Base-by-base conservation (phyloP, 2,329 filamentous ascomycete species). In the Coleophoma crateriformis region DNA sequence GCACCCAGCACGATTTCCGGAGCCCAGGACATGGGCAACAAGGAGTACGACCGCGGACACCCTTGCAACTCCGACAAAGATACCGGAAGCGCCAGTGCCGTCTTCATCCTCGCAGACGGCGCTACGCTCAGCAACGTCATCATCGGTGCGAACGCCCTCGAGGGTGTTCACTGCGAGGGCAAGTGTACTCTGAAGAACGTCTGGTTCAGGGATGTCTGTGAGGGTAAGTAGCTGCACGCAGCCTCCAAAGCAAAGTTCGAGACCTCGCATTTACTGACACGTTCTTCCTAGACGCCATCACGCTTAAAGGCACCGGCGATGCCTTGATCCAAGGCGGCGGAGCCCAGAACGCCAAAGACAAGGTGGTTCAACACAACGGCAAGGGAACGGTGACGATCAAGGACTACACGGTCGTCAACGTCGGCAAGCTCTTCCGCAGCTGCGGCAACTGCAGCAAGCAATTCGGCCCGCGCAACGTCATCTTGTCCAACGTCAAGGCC, bases 81-180 rank as follows among this genome's bases (percentile, higher is more conserved):
- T 32, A 58, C 54, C 17, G 56, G 56, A 52, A 50, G 43, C 20
- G 27, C 15, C 4, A 50, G 72, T 46, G 72, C 76, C 42, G 75
- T 79, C 61, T 79, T 79, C 69, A 67, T 75, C 53, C 66, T 80
- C 47, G 67, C 72, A 60, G 65, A 71, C 46, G 76, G 76, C 32
- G 77, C 70, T 32, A 75, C 69, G 22, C 64, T 79, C 27, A 71
- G 69, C 54, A 78, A 78, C 57, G 75, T 74, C 60, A 77, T 79
- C 59, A 78, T 78, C 47, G 75, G 77, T 19, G 67, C 67, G n/a
- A 69, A 73, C 50, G 67, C 77, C 53, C 68, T 71, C 34, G 76
- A 76, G 62, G 75, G 70, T 47, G 70, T 78, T 33, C 74, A 79
- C 64, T 78, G 75, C 63, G 61, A 69, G 47, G 74, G 72, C 33